phyloP scores from a whole-genome alignment of 1,139 yeast species.

The Blastobotrys petasosporus region DNA sequence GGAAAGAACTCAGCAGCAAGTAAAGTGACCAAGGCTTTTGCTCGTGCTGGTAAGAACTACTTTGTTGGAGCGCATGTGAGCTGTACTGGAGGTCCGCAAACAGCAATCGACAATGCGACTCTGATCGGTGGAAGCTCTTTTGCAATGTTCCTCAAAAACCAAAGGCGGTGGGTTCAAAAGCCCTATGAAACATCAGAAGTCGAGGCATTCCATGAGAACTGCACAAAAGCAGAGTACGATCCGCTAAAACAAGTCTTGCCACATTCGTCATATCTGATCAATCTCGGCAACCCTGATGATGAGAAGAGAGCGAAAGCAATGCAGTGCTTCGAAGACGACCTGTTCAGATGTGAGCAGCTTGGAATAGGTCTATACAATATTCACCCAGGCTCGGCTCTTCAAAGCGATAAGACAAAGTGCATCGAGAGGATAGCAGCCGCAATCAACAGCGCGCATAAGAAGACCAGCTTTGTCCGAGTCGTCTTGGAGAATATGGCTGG shows the following conservation, averaged over 20 bases:
- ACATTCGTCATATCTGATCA: slow-evolving; percentile 91
- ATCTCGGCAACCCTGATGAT: slow-evolving; percentile 81
- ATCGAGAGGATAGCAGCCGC: slow-evolving; percentile 64
- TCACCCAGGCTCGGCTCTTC: slow-evolving; percentile 87
- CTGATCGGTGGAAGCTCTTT: slow-evolving; percentile 52
- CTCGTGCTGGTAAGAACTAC: slow-evolving; percentile 16
- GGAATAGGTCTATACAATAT: slow-evolving; percentile 84
- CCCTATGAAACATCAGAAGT: slow-evolving; percentile 64
- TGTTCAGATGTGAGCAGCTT: slow-evolving; percentile 76
- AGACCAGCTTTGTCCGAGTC: slow-evolving; percentile 73
- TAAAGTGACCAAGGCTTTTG: slow-evolving; percentile 7
- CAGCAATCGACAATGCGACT: slow-evolving; percentile 43
- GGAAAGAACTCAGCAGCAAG: slow-evolving; percentile 8
- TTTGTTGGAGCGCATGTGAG: slow-evolving; percentile 35
- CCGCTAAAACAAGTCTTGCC: slow-evolving; percentile 78
- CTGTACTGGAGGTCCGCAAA: slow-evolving; percentile 47
- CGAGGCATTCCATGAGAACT: slow-evolving; percentile 53
- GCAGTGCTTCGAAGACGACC: slow-evolving; percentile 78
- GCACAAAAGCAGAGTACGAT: slow-evolving; percentile 59
- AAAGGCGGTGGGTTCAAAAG: slow-evolving; percentile 87
- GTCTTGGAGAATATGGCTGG: slow-evolving; percentile 98
- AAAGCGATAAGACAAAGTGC: slow-evolving; percentile 58
- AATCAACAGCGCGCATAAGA: slow-evolving; percentile 68
- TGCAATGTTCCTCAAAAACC: slow-evolving; percentile 86
- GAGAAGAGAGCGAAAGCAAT: slow-evolving; percentile 74